Conservation (phyloP, 306 rosid genomes). For the Malus orientalis region DNA sequence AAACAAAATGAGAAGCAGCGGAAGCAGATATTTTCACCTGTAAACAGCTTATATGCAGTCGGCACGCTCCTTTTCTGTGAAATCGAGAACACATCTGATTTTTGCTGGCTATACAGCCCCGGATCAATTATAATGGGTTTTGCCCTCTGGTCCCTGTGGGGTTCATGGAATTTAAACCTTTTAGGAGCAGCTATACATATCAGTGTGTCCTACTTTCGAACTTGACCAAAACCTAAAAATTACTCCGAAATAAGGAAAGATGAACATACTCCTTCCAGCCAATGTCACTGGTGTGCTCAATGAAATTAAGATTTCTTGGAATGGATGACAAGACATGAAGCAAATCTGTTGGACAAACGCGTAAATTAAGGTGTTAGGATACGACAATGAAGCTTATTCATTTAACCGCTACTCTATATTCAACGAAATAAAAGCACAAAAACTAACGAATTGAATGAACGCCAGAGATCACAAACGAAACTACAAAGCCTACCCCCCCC, state of each 20-base stretch:
- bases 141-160: conserved; percentile 61
- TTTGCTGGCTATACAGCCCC: conserved; percentile 51
- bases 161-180: neutral
- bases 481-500: neutral
- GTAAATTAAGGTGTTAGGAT: conserved; percentile 1
- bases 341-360: conserved; percentile 38
- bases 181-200: neutral
- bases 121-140: conserved; percentile 76
- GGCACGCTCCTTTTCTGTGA: conserved; percentile 61
- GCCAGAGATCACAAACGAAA: neutral
- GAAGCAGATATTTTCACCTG: conserved; percentile 34
- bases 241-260: conserved; percentile 1
- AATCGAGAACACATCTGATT: conserved; percentile 71
- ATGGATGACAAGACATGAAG: conserved; percentile 56
- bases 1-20: neutral
- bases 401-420: neutral
- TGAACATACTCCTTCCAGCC: conserved; percentile 89
- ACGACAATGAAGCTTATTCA: neutral
- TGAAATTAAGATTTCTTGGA: conserved; percentile 58
- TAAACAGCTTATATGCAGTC: conserved; percentile 62
- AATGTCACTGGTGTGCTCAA: conserved; percentile 80
- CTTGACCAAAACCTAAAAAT: neutral
- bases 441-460: neutral
- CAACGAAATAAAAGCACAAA: neutral
- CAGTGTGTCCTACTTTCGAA: neutral